Conservation (phyloP, 352 stramenopile species). For the Pelagophyceae sp. region DNA sequence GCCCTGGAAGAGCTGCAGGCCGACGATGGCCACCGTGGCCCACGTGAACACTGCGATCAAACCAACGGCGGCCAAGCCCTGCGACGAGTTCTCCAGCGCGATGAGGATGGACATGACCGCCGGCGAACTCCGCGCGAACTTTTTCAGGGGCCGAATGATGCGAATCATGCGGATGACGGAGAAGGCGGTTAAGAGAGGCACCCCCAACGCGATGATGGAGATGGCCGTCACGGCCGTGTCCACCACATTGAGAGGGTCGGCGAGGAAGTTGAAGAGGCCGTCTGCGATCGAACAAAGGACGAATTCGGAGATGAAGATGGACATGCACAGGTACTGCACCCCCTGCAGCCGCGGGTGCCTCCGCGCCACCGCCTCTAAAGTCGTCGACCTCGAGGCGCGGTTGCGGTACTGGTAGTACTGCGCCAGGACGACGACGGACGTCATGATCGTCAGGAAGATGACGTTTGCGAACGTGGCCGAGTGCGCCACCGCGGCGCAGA, state of each 20-base stretch:
- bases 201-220: background rate
- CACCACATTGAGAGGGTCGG: background rate
- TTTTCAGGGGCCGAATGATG: constrained; percentile 16
- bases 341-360: background rate
- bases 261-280: background rate
- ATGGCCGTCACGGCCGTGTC: constrained; percentile 1
- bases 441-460: constrained; percentile 15
- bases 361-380: background rate
- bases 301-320: constrained; percentile 13
- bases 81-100: constrained; percentile 10
- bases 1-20: constrained; percentile 8
- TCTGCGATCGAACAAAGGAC: background rate
- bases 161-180: background rate
- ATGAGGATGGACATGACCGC: constrained; percentile 14
- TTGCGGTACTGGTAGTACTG: constrained; percentile 4
- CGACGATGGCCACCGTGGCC: constrained; percentile 1
- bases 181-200: background rate
- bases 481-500: background rate
- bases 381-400: background rate
- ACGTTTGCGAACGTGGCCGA: background rate
- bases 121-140: background rate
- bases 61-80: background rate
- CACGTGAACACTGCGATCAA: background rate
- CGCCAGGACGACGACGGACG: background rate
- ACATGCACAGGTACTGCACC: background rate